These are phyloP conservation scores for Tagetes erecta DNA, from an alignment of 129 eudicot species.

Conservation along the genomic window DNA sequence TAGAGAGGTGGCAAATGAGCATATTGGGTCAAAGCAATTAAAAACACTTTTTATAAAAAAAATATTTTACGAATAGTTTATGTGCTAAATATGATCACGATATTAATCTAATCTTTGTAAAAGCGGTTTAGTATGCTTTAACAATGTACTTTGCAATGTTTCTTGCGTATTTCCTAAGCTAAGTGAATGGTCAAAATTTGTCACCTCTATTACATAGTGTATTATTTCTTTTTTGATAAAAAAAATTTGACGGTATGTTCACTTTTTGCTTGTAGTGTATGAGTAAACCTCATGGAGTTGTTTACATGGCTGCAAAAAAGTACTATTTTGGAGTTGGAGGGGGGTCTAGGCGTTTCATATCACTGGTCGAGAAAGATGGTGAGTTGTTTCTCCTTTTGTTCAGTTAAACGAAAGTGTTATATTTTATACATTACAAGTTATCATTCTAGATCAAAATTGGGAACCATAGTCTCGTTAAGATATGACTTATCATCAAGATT, in stretches of 20 bases:
- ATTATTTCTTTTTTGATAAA: background rate
- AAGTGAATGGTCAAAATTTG: background rate
- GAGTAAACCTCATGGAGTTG: constrained; percentile 66
- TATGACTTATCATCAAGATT: background rate
- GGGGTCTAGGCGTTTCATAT: constrained; percentile 83
- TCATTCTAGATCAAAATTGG: background rate
- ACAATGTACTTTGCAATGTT: no score
- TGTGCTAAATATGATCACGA: background rate
- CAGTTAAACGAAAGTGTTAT: background rate
- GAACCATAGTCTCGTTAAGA: background rate
- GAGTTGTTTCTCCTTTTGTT: constrained; percentile 21
- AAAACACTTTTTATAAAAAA: background rate
- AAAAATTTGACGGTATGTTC: constrained; percentile 18
- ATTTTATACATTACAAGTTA: background rate
- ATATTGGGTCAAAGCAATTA: background rate
- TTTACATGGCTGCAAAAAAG: constrained; percentile 92
- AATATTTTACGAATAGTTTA: background rate
- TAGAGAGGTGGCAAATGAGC: background rate
- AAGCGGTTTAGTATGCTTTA: background rate
- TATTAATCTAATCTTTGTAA: background rate
- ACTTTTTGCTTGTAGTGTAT: constrained; percentile 48
- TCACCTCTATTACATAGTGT: background rate
- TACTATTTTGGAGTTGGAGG: constrained; percentile 98
- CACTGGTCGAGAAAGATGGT: constrained; percentile 87
- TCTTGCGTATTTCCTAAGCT: no score